Conservation (phyloP, 2,329 filamentous ascomycete species). For the Aspergillus ruber region DNA sequence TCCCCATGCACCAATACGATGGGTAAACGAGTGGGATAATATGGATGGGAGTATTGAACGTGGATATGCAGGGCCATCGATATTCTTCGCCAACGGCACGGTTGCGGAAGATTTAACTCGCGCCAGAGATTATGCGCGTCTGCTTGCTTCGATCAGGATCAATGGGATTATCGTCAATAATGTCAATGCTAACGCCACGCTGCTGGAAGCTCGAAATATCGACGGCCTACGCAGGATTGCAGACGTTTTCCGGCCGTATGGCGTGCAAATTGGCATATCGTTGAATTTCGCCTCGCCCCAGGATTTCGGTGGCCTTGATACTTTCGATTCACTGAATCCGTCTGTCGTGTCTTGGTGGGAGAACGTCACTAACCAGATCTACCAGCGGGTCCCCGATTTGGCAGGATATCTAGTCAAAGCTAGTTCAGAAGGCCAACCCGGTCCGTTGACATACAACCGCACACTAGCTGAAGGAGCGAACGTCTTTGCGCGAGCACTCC, state of each 20-base stretch:
- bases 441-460: constrained; percentile 62
- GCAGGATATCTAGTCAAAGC: constrained; percentile 66
- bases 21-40: constrained; percentile 71
- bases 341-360: constrained; percentile 24
- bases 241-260: neutral
- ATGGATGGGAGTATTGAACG: constrained; percentile 61
- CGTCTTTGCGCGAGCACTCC: constrained; percentile 55
- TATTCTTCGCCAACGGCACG: constrained; percentile 57
- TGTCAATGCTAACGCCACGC: constrained; percentile 59
- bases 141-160: constrained; percentile 60
- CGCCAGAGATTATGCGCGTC: constrained; percentile 56
- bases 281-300: neutral
- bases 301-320: neutral
- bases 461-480: constrained; percentile 64
- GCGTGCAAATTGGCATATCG: neutral
- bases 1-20: constrained; percentile 57
- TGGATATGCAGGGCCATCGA: constrained; percentile 61
- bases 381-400: constrained; percentile 58
- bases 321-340: neutral
- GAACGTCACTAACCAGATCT: constrained; percentile 54
- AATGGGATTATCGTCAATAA: constrained; percentile 66
- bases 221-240: neutral
- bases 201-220: constrained; percentile 39
- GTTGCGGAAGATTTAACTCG: constrained; percentile 56
- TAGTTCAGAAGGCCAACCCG: constrained; percentile 65